Evolutionary conservation across 768 basidiomycete genomes (phyloP).

Genomic region (Lactifluus piperatus): DNA sequence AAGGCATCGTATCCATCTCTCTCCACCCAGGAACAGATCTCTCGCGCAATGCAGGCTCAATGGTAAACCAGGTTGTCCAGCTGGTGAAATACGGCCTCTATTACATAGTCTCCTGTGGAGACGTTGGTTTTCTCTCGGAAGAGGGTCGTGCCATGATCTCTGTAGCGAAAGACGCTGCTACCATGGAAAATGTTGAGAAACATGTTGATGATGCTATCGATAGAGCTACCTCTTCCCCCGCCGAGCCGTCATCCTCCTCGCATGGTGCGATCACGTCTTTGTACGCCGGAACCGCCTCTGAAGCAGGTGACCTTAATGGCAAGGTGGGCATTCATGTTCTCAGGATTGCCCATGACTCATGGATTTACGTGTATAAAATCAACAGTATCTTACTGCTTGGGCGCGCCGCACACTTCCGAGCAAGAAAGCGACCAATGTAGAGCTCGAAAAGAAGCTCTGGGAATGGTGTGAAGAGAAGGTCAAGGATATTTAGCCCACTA

Average conservation of each 20-base stretch:
- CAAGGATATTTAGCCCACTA: background rate
- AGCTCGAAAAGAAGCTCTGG: background rate
- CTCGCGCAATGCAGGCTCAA: background rate
- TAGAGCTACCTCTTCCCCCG: background rate
- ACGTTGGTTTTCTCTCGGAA: background rate
- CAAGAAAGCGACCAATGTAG: background rate
- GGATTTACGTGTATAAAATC: background rate
- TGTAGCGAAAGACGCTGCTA: too few species aligned
- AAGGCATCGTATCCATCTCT: conserved; percentile 21
- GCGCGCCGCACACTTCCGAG: conserved; percentile 1
- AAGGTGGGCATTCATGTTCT: background rate
- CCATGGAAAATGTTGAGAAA: too few species aligned
- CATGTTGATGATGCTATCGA: background rate
- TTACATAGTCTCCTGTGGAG: background rate
- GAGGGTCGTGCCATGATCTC: background rate
- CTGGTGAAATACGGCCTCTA: background rate
- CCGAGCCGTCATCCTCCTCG: background rate
- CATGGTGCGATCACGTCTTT: background rate
- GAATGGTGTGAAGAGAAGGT: conserved; percentile 1
- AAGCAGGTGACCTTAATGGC: background rate
- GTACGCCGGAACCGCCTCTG: background rate
- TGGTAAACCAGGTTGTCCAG: background rate
- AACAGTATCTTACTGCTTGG: background rate
- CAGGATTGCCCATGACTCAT: background rate
- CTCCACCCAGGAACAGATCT: conserved; percentile 8